These are phyloP conservation scores for Chlorella sp. DNA, from an alignment of 139 green algal species.

Conservation along the genomic window DNA sequence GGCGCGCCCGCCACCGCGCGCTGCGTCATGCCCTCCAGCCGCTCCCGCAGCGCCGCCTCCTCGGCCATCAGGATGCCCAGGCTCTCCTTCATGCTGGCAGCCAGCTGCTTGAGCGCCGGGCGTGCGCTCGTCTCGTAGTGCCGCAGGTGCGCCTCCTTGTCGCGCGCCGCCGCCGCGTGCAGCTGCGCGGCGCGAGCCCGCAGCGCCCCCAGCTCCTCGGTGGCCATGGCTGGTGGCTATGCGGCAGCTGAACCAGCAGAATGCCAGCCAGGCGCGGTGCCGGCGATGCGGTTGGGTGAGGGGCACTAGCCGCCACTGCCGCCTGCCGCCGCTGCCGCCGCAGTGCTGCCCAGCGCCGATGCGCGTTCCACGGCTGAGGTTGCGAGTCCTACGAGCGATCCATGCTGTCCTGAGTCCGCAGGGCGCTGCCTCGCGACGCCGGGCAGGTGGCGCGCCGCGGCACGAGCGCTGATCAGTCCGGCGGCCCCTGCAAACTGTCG, in stretches of 20 bases:
- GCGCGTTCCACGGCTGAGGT: background rate
- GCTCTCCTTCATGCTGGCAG: conserved; percentile 18
- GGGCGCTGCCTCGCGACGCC: too few species aligned
- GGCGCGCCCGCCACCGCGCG: conserved; percentile 7
- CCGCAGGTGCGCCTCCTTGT: conserved; percentile 19
- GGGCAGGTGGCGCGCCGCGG: too few species aligned
- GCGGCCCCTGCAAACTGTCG: too few species aligned
- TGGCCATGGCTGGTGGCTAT: background rate
- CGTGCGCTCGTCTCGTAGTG: conserved; percentile 11
- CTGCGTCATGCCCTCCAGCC: background rate
- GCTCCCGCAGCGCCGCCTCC: conserved; percentile 7
- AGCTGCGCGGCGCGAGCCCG: conserved; percentile 31
- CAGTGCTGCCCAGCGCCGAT: background rate
- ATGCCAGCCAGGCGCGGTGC: too few species aligned
- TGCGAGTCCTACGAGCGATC: too few species aligned
- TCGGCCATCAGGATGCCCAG: conserved; percentile 18
- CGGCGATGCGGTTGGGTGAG: background rate
- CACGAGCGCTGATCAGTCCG: too few species aligned
- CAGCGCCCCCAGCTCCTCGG: conserved; percentile 13
- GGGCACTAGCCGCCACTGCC: background rate
- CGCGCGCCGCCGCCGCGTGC: conserved; percentile 9
- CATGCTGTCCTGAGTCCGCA: too few species aligned
- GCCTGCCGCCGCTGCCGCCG: background rate
- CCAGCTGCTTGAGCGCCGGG: conserved; percentile 32
- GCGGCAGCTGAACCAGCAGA: background rate